Conservation (phyloP, 2,329 filamentous ascomycete genomes). For the Fusarium guadeloupense region DNA sequence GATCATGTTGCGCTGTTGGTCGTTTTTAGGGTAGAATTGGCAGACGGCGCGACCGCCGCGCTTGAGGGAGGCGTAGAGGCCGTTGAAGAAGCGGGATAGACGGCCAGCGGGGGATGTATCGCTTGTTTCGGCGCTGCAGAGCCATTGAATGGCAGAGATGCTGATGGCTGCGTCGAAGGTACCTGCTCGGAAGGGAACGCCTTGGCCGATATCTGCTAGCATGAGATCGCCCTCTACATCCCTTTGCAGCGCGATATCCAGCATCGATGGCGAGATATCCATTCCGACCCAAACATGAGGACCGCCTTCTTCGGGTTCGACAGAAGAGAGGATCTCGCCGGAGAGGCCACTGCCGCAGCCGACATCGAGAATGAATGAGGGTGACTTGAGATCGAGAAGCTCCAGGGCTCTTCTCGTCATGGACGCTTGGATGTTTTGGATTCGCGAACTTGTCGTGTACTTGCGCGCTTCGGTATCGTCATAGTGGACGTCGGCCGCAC, state of each 20-base stretch:
- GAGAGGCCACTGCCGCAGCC: constrained; percentile 95
- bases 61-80: constrained; percentile 83
- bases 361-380: constrained; percentile 93
- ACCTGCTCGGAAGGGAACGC: constrained; percentile 90
- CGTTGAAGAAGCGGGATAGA: constrained; percentile 88
- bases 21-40: constrained; percentile 98
- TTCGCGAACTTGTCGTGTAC: constrained; percentile 96
- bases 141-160: constrained; percentile 97
- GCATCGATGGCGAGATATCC: constrained; percentile 95
- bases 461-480: constrained; percentile 95
- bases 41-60: constrained; percentile 91
- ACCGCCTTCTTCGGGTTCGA: constrained; percentile 74
- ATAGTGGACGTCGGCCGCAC: constrained; percentile 96
- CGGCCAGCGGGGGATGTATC: constrained; percentile 84
- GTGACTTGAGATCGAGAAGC: constrained; percentile 80
- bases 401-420: constrained; percentile 96
- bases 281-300: constrained; percentile 97
- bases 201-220: constrained; percentile 93
- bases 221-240: constrained; percentile 95
- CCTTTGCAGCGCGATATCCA: constrained; percentile 90
- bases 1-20: constrained; percentile 91
- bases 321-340: constrained; percentile 88
- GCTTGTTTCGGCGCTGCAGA: constrained; percentile 92
- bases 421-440: constrained; percentile 91
- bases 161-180: constrained; percentile 94